Base-by-base conservation (phyloP, 2,329 filamentous ascomycete genomes). In the Ascocoryne sarcoides region DNA sequence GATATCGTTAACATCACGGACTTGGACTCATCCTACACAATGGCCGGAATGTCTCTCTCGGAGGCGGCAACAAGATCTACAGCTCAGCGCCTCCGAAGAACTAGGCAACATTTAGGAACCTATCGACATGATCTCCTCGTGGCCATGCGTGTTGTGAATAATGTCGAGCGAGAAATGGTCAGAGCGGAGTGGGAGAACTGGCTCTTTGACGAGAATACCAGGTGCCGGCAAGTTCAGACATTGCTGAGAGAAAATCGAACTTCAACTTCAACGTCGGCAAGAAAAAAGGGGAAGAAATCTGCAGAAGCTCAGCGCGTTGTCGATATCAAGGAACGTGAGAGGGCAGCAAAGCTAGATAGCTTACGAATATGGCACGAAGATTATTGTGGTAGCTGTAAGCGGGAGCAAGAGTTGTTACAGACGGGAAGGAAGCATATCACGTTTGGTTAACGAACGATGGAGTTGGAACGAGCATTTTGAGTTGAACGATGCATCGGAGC, bases 171-270 rank as follows among this genome's bases (percentile, higher is more conserved):
- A 43, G 88, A 95, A 61, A 81, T 95, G 60, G 63, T 96, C 39
- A 75, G 79, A 55, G 82, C 83, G 0, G 90, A 95, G 61, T 98
- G 88, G 82, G 89, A 95, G 65, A 84, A 85, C 48, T 98, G 90
- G 89, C 71, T 96, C 20, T 63, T 75, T 3, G 82, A 85, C 50
- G 92, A 98, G 65, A 81, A 79, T 48, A 63, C 70, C 23, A 75
- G 84, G 36, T 98, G 92, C 60, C 76, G 76, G 42, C 75, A 82
- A 56, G 66, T 76, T 4, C 64, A 67, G 18, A 57, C 56, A 21
- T 61, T 71, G 54, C 59, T 82, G 16, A 58, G 54, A 19, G 59
- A 60, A 18, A 59, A 50, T 30, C 46, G 45, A 23, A 46, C 49
- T 20, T 41, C 36, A 36, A 50, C 43, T 14, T 50, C 54, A 17